Base-by-base conservation (phyloP, 768 basidiomycete species). In the Rhodotorula diobovata region DNA sequence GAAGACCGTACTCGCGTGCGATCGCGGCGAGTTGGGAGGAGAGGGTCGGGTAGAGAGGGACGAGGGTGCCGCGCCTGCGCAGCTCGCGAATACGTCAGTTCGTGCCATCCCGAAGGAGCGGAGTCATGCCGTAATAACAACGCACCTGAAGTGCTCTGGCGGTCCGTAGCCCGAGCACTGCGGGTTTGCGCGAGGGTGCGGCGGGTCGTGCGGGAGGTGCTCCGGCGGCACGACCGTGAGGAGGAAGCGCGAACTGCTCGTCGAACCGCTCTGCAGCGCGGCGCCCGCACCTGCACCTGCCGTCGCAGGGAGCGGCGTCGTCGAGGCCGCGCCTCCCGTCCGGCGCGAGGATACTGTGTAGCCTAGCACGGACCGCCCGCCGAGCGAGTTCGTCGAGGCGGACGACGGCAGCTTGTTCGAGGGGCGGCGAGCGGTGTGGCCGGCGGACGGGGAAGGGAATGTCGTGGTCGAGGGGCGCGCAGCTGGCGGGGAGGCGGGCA, bases 1-100 rank as follows among this genome's bases (percentile, higher is more conserved):
- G 94, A 28, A 98, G 83, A 6, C 90, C 90, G 77, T 93, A 98
- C 81, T 97, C 94, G 80, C 88, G 88, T 23, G 94, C 93, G 62
- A 98, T 96, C 14, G 91, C 90, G 32, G 84, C 83, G 18, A 96
- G 82, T 79, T 96, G 94, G 1, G 87, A 85, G 53, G 91, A 88
- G 2, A 98, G 82, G 0, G 89, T 91, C 11, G 93, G 84, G 78
- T 93, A 87, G 0, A 98, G 84, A 1, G 93, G 89, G 9, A 97
- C 86, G 21, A 98, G 84, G n/a, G 87, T 88, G 15, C 94, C 94
- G 37, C 94, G 86, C 23, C 86, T 76, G 86, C 88, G 41, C 2
- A 25, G 3, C 11, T 48, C 4, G 3, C 25, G 34, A 8, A 2
- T n/a, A n/a, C n/a, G n/a, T n/a, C n/a, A n/a, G n/a, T n/a, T n/a